A percentile compares a stretch with the other conserved stretches of the same genome.
These are phyloP conservation scores for Phialemonium atrogriseum DNA, from an alignment of 2,329 filamentous ascomycete species.

Conservation along the genomic window DNA sequence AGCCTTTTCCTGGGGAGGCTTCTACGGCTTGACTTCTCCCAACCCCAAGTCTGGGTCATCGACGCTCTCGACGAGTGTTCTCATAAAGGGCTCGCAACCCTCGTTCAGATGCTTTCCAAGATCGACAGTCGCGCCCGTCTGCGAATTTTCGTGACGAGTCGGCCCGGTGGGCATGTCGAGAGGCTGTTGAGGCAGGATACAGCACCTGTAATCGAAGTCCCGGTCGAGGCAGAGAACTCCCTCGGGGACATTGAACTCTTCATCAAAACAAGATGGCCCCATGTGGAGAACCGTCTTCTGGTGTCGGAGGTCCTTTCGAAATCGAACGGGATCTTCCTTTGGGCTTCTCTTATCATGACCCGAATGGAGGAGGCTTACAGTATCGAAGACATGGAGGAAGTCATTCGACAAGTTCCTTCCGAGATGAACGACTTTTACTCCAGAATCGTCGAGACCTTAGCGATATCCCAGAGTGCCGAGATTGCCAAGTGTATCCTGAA, in stretches of 20 bases:
- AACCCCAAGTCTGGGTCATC: slow-evolving; percentile 15
- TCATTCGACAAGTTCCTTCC: slow-evolving; percentile 12
- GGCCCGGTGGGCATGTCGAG: slow-evolving; percentile 12
- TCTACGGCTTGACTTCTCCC: slow-evolving; percentile 9
- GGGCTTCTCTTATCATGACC: slow-evolving; percentile 14
- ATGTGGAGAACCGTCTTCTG: slow-evolving; percentile 7
- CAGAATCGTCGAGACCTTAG: slow-evolving; percentile 11
- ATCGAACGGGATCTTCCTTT: slow-evolving; percentile 17
- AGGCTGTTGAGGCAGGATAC: slow-evolving; percentile 11
- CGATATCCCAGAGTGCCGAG: slow-evolving; percentile 13
- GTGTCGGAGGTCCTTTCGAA: slow-evolving; percentile 13
- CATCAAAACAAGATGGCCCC: slow-evolving; percentile 6
- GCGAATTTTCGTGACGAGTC: slow-evolving; percentile 14
- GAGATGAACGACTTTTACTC: slow-evolving; percentile 17
- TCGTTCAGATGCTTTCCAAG: slow-evolving; percentile 11
- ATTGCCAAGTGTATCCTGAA: slow-evolving; percentile 26
- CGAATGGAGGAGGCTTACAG: slow-evolving; percentile 12
- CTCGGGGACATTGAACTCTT: slow-evolving; percentile 13
- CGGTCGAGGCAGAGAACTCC: slow-evolving; percentile 6
- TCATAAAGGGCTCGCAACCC: slow-evolving; percentile 4
- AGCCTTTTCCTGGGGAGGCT: slow-evolving; percentile 13
- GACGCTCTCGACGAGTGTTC: slow-evolving; percentile 15
- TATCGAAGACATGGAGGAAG: slow-evolving; percentile 13
- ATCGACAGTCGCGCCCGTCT: slow-evolving; percentile 9
- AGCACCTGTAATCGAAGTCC: slow-evolving; percentile 5